Percentiles rank a stretch among this genome's conserved stretches.
Conservation (phyloP, 2,329 filamentous ascomycete species). For the Trichoderma harzianum region DNA sequence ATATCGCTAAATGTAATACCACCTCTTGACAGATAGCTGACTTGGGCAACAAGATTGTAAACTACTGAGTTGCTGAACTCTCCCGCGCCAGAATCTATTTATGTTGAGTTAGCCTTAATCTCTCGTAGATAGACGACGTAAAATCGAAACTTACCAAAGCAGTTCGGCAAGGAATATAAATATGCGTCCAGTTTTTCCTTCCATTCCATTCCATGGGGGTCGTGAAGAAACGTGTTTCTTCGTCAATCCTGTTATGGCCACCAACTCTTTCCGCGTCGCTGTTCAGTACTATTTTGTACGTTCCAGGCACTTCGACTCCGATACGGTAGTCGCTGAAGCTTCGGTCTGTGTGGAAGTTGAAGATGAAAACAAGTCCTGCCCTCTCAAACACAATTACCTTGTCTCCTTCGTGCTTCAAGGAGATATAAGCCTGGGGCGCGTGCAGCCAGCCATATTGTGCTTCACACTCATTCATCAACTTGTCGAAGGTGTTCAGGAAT, state of each 20-base stretch:
- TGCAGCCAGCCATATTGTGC: slow-evolving; percentile 89
- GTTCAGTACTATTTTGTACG: slow-evolving; percentile 82
- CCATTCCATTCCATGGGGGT: slow-evolving; percentile 88
- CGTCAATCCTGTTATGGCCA: slow-evolving; percentile 73
- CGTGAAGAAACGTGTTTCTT: slow-evolving; percentile 86
- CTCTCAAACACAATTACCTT: slow-evolving; percentile 97
- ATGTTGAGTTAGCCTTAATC: neutral
- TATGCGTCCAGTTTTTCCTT: slow-evolving; percentile 83
- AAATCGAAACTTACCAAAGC: slow-evolving; percentile 62
- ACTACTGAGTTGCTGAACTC: neutral
- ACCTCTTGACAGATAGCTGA: neutral
- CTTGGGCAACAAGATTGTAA: neutral
- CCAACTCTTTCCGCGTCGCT: slow-evolving; percentile 75
- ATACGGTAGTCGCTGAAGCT: slow-evolving; percentile 93
- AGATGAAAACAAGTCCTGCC: slow-evolving; percentile 84
- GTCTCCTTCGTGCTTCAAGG: slow-evolving; percentile 87
- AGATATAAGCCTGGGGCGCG: slow-evolving; percentile 82
- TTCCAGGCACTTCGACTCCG: slow-evolving; percentile 78
- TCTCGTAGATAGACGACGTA: neutral
- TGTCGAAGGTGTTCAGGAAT: slow-evolving; percentile 91
- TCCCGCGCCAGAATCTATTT: slow-evolving; percentile 11
- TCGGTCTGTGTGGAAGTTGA: slow-evolving; percentile 86
- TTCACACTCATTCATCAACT: slow-evolving; percentile 84
- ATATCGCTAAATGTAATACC: neutral
- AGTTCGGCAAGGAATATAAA: slow-evolving; percentile 82